A percentile compares a stretch with the other conserved stretches of the same genome.
Conservation (phyloP, 2,329 filamentous ascomycete genomes). For the Colletotrichum godetiae region DNA sequence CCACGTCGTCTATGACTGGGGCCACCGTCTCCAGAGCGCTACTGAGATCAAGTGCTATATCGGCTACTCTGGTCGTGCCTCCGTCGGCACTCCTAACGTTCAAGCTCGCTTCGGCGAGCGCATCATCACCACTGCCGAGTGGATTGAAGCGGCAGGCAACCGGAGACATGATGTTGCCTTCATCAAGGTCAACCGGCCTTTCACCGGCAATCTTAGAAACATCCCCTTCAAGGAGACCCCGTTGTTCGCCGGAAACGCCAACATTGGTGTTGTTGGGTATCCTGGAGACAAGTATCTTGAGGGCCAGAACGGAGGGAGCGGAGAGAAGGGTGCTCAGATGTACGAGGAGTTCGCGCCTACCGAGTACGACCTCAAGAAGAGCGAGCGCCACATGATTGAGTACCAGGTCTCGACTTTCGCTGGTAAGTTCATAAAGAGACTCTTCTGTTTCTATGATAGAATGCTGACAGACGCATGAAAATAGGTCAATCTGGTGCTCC, state of each 20-base stretch:
- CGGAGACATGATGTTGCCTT: constrained; percentile 41
- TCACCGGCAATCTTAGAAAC: constrained; percentile 38
- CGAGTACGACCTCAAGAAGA: constrained; percentile 39
- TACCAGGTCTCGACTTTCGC: constrained; percentile 44
- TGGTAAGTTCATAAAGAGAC: constrained; percentile 36
- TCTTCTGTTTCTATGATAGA: neutral
- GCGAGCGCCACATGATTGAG: constrained; percentile 42
- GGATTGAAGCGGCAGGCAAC: constrained; percentile 32
- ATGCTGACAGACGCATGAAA: neutral
- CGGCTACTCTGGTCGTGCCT: constrained; percentile 44
- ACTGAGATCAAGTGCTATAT: constrained; percentile 47
- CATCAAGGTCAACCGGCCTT: constrained; percentile 40
- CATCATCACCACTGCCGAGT: constrained; percentile 40
- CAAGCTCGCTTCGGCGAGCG: constrained; percentile 35
- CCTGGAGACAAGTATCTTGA: constrained; percentile 42
- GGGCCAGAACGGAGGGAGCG: neutral
- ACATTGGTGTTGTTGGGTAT: constrained; percentile 48
- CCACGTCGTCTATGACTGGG: constrained; percentile 40
- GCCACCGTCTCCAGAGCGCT: constrained; percentile 36
- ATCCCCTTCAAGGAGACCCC: constrained; percentile 39
- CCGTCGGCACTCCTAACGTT: constrained; percentile 23
- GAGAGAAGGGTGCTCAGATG: constrained; percentile 46
- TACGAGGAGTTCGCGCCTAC: constrained; percentile 43
- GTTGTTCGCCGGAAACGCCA: neutral
- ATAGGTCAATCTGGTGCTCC: constrained; percentile 44